Conservation (phyloP, 306 rosid genomes). For the Vicia faba region DNA sequence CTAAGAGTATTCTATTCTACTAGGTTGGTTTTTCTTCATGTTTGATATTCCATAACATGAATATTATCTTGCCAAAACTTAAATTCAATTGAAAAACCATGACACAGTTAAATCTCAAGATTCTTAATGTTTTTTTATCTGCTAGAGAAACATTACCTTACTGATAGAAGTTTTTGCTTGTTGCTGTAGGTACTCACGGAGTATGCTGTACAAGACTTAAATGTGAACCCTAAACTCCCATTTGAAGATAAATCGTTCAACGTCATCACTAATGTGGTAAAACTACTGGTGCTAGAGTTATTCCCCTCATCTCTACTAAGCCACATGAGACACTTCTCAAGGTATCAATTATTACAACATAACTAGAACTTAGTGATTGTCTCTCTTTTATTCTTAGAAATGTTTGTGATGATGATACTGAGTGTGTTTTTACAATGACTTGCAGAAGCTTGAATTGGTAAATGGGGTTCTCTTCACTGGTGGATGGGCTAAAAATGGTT, state of each 20-base stretch:
- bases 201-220: constrained; percentile 68
- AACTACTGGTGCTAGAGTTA: constrained; percentile 69
- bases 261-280: constrained; percentile 75
- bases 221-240: constrained; percentile 67
- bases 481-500: constrained; percentile 76
- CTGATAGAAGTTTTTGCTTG: constrained; percentile 30
- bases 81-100: constrained; percentile 19
- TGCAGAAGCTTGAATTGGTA: constrained; percentile 85
- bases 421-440: constrained; percentile 2
- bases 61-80: not conserved
- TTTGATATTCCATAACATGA: not conserved
- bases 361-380: not conserved
- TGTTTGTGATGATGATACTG: constrained; percentile 27
- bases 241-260: constrained; percentile 75
- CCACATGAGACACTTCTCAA: constrained; percentile 58
- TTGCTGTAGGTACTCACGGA: constrained; percentile 67
- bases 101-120: constrained; percentile 3
- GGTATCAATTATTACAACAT: constrained; percentile 41
- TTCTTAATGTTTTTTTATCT: not conserved
- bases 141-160: constrained; percentile 13
- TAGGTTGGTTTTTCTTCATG: constrained; percentile 3
- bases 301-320: constrained; percentile 78
- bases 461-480: constrained; percentile 95
- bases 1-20: constrained; percentile 1
- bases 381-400: not conserved